Evolutionary conservation across 805 yeast species (phyloP).

Genomic region (Candida vartiovaarae): DNA sequence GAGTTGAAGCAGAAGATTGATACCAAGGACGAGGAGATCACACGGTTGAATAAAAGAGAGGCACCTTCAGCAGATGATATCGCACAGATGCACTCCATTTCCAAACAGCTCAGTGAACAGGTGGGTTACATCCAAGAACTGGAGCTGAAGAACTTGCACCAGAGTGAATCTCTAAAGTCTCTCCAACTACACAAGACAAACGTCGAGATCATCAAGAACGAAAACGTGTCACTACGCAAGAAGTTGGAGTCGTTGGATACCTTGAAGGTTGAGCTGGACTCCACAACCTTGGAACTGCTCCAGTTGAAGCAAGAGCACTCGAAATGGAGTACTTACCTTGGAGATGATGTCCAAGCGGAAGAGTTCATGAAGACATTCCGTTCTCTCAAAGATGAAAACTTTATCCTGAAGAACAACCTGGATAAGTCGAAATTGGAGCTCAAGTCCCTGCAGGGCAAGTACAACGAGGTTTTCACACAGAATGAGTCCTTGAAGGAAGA

Average conservation of each 20-base stretch:
- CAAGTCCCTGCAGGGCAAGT: constrained; percentile 14
- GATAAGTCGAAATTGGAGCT: constrained; percentile 22
- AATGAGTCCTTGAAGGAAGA: constrained; percentile 26
- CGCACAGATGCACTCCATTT: neutral
- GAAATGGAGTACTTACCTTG: constrained; percentile 38
- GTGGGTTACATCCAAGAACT: constrained; percentile 36
- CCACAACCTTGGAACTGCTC: constrained; percentile 43
- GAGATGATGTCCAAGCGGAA: constrained; percentile 26
- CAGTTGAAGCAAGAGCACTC: constrained; percentile 39
- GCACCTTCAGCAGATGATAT: neutral
- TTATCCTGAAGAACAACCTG: constrained; percentile 28
- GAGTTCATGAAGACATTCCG: constrained; percentile 34
- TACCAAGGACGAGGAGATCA: constrained; percentile 22
- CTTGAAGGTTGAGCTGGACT: constrained; percentile 38
- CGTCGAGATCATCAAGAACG: constrained; percentile 48
- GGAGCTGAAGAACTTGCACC: constrained; percentile 46
- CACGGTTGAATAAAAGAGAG: constrained; percentile 14
- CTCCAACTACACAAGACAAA: constrained; percentile 40
- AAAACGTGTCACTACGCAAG: constrained; percentile 36
- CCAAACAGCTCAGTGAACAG: constrained; percentile 32
- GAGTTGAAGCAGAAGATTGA: neutral
- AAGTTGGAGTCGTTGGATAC: constrained; percentile 33
- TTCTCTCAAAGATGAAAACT: constrained; percentile 32
- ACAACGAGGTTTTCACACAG: constrained; percentile 33
- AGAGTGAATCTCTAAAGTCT: constrained; percentile 44